A percentile compares a stretch with the other conserved stretches of the same genome.
phyloP scores from a whole-genome alignment of 2,329 filamentous ascomycete species.

The Rugonectria rugulosa region DNA sequence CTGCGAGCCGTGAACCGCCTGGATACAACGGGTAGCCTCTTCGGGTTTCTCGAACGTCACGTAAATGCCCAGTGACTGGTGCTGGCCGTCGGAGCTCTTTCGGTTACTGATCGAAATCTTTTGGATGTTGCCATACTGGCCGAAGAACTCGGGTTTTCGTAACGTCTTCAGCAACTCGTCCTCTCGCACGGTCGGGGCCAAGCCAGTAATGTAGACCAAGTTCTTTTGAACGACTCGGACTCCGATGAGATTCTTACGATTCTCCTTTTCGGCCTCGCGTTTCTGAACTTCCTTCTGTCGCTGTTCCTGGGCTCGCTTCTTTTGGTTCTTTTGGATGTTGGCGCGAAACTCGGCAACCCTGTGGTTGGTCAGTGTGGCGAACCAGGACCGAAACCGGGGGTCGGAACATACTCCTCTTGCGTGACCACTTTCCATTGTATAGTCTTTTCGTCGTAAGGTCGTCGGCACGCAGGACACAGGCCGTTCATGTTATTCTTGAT shows the following conservation, averaged over 20 bases:
- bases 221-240: constrained; percentile 98
- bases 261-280: constrained; percentile 93
- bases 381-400: constrained; percentile 4
- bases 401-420: constrained; percentile 80
- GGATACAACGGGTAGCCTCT: constrained; percentile 89
- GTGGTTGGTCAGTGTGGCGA: constrained; percentile 32
- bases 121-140: constrained; percentile 97
- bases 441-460: constrained; percentile 94
- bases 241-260: constrained; percentile 93
- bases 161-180: constrained; percentile 91
- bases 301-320: constrained; percentile 82
- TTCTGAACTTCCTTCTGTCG: constrained; percentile 96
- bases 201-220: constrained; percentile 94
- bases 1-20: constrained; percentile 88
- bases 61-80: constrained; percentile 93
- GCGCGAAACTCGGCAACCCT: constrained; percentile 79
- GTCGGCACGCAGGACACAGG: constrained; percentile 93
- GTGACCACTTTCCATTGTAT: constrained; percentile 98
- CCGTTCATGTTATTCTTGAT: constrained; percentile 98
- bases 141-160: constrained; percentile 91
- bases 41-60: constrained; percentile 96
- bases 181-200: constrained; percentile 90
- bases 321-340: constrained; percentile 88
- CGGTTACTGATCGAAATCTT: constrained; percentile 99
- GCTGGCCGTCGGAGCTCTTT: constrained; percentile 77